Percentiles rank a stretch among this genome's conserved stretches.
Conservation (phyloP, 352 stramenopile genomes). For the Pythium utonaiense region DNA sequence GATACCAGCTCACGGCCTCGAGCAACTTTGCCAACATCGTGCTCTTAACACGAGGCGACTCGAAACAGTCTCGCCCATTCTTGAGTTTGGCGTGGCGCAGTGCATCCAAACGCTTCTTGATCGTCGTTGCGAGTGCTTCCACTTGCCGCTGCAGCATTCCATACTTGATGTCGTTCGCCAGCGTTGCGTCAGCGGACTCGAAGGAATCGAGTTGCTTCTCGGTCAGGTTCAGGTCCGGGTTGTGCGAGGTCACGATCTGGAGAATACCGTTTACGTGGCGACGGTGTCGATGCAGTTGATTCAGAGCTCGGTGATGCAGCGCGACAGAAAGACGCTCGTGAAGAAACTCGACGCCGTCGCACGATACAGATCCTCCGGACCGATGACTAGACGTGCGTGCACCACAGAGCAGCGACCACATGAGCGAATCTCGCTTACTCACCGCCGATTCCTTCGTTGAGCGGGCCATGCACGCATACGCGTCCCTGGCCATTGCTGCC, state of each 20-base stretch:
- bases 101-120: slow-evolving; percentile 44
- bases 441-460: slow-evolving; percentile 18
- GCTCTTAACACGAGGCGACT: slow-evolving; percentile 47
- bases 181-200: slow-evolving; percentile 59
- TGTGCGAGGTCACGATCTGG: slow-evolving; percentile 78
- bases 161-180: slow-evolving; percentile 78
- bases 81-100: slow-evolving; percentile 47
- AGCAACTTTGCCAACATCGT: slow-evolving; percentile 72
- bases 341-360: slow-evolving; percentile 54
- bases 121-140: slow-evolving; percentile 39
- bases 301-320: slow-evolving; percentile 64
- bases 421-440: slow-evolving; percentile 28
- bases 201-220: slow-evolving; percentile 83
- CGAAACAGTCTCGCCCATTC: slow-evolving; percentile 66
- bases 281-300: slow-evolving; percentile 77
- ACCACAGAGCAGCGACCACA: slow-evolving; percentile 72
- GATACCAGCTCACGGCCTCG: slow-evolving; percentile 83
- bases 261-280: slow-evolving; percentile 73
- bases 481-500: slow-evolving; percentile 33
- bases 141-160: slow-evolving; percentile 58
- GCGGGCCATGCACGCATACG: slow-evolving; percentile 31
- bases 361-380: slow-evolving; percentile 1
- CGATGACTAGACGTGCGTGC: slow-evolving; percentile 23
- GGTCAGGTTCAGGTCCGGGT: slow-evolving; percentile 73
- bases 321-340: slow-evolving; percentile 51